Evolutionary conservation across 1,284 basidiomycete species (phyloP).

Genomic region (Cutaneotrichosporon sp.): DNA sequence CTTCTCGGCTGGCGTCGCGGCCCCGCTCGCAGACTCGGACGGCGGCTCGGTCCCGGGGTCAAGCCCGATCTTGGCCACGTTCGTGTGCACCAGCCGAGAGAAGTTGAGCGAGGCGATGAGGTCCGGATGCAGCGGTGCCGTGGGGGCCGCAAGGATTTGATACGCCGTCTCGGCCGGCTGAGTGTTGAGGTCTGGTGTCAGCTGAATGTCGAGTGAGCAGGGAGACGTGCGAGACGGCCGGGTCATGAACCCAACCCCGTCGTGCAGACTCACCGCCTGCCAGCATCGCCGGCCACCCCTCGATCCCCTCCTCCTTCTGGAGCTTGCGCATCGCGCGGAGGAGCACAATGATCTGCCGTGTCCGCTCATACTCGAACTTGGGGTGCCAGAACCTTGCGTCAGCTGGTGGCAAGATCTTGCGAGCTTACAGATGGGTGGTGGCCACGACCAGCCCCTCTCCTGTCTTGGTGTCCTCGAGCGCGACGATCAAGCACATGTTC

Average conservation of each 20-base stretch:
- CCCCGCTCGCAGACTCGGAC: conserved; percentile 15
- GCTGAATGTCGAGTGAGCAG: conserved; percentile 7
- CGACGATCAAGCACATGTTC: conserved; percentile 77
- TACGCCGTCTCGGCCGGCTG: conserved; percentile 83
- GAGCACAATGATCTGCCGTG: conserved; percentile 63
- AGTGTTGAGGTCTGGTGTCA: conserved; percentile 81
- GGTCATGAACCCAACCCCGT: too few species aligned
- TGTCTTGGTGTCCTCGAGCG: conserved; percentile 59
- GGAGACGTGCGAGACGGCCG: too few species aligned
- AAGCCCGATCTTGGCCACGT: conserved; percentile 61
- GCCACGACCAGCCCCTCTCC: conserved; percentile 61
- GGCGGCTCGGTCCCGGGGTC: conserved; percentile 32
- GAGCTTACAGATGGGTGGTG: conserved; percentile 62
- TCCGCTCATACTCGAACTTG: conserved; percentile 84
- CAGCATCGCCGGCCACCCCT: conserved; percentile 74
- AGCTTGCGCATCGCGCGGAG: conserved; percentile 67
- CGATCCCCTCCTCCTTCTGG: conserved; percentile 57
- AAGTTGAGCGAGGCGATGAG: conserved; percentile 62
- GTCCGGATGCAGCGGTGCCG: conserved; percentile 59
- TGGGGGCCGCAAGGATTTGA: conserved; percentile 66
- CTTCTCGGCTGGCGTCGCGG: conserved; percentile 26
- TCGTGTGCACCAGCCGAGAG: conserved; percentile 80
- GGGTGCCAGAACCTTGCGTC: conserved; percentile 81
- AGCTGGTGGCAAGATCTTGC: not conserved
- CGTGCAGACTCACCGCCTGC: conserved; percentile 75